Conservation (phyloP, 2,329 filamentous ascomycete genomes). For the Ophiostoma tasmaniense region DNA sequence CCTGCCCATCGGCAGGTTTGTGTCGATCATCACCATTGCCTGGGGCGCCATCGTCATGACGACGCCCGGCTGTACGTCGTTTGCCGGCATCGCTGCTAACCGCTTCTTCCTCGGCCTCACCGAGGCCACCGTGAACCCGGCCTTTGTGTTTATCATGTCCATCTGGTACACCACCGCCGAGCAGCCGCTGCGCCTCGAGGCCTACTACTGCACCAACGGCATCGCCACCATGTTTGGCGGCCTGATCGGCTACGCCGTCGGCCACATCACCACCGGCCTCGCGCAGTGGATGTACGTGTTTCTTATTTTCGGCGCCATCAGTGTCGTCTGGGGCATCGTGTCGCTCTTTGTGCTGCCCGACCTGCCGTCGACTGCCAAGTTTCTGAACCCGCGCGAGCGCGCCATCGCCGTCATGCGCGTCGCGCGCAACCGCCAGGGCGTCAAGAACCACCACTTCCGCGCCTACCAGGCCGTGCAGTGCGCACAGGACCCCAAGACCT, state of each 20-base stretch:
- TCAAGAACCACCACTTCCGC: slow-evolving; percentile 49
- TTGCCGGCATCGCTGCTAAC: slow-evolving; percentile 46
- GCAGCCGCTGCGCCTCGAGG: slow-evolving; percentile 51
- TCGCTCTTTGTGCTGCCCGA: slow-evolving; percentile 43
- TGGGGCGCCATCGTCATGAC: slow-evolving; percentile 41
- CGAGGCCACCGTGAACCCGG: slow-evolving; percentile 42
- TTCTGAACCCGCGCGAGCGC: slow-evolving; percentile 42
- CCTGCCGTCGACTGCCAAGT: slow-evolving; percentile 46
- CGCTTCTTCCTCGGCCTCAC: slow-evolving; percentile 56
- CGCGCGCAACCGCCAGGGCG: slow-evolving; percentile 48
- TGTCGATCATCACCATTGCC: slow-evolving; percentile 43
- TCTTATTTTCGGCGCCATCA: slow-evolving; percentile 44
- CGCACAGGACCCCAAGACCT: slow-evolving; percentile 49
- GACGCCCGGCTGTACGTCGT: slow-evolving; percentile 46
- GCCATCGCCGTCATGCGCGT: slow-evolving; percentile 47
- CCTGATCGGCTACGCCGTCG: slow-evolving; percentile 22
- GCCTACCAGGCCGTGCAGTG: slow-evolving; percentile 48
- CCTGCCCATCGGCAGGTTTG: slow-evolving; percentile 29
- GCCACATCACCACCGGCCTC: slow-evolving; percentile 23
- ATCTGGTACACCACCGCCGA: slow-evolving; percentile 58
- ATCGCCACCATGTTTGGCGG: slow-evolving; percentile 30
- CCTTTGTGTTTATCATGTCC: slow-evolving; percentile 54
- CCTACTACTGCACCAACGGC: slow-evolving; percentile 53
- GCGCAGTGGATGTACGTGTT: slow-evolving; percentile 32
- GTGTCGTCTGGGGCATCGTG: slow-evolving; percentile 37